A percentile compares a stretch with the other conserved stretches of the same genome.
Conservation (phyloP, 148 eudicot species). For the Euryodendron excelsum region DNA sequence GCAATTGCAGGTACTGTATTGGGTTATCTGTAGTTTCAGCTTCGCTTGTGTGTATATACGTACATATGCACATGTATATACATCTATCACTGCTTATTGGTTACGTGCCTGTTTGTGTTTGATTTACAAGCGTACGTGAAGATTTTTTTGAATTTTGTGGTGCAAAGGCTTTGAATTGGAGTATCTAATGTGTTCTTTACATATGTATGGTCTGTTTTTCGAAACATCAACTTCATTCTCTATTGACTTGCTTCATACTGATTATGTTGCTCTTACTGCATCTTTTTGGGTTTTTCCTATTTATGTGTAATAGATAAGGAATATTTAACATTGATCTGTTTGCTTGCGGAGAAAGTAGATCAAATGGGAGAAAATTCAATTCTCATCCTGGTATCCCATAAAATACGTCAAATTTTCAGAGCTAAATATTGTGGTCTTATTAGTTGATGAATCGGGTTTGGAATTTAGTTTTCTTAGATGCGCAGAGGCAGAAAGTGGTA, state of each 20-base stretch:
- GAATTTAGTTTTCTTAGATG: neutral
- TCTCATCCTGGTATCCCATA: neutral
- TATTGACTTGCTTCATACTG: neutral
- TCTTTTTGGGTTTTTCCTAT: neutral
- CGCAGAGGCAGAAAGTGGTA: neutral
- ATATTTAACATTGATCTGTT: neutral
- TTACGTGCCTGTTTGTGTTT: neutral
- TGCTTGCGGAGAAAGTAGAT: neutral
- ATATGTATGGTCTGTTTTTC: neutral
- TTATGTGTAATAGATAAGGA: neutral
- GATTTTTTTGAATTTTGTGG: neutral
- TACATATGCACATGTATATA: too few species aligned
- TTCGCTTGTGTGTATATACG: too few species aligned
- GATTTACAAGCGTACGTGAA: neutral
- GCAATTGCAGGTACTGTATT: conserved; percentile 71
- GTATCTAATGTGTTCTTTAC: neutral
- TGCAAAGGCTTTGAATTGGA: neutral
- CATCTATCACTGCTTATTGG: too few species aligned
- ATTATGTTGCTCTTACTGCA: neutral
- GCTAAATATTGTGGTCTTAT: neutral
- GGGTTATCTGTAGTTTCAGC: neutral
- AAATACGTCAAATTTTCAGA: neutral
- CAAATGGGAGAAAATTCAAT: neutral
- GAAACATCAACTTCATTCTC: neutral
- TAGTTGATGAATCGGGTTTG: neutral